Evolutionary conservation across 768 basidiomycete species (phyloP), one percentile per base, ranked within the genome.

Genomic region (Cystoderma amianthinum): DNA sequence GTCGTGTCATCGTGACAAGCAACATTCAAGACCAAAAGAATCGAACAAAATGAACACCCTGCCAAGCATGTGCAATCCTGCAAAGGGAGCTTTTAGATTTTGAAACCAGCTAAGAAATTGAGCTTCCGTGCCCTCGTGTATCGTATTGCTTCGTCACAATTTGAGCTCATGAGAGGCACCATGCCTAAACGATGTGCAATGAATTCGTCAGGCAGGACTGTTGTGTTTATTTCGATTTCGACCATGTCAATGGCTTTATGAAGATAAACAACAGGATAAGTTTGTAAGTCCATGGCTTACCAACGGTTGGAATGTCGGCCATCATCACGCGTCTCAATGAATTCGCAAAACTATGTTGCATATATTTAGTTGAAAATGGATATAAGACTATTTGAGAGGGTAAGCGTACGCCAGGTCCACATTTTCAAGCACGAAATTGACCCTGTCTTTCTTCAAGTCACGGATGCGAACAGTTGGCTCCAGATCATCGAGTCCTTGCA

Each of bases 161-260:
- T 88, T 28, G 80, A 69, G 61, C 90, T 94, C 38, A 84, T 70
- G 17, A 99, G 69, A 5, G 96, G 96, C 20, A 99, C 73, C 79
- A 96, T 85, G 17, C 96, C 96, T 21, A 99, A 71, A 38, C 96
- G 80, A 61, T 99, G 96, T 0, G 93, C 90, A 46, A 99, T 85
- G 66, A 93, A 96, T 65, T 99, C 96, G 63, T 99, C 96, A 2
- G 94, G 90, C 16, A 99, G 66, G 3, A 96, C 94, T 2, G 89
- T 82, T 3, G 91, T 92, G 60, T 99, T 99, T 42, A 75, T 76
- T 44, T 85, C 77, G 48, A 98, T 85, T 61, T 92, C 87, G 9
- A 98, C 95, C 64, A 95, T 84, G 67, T 99, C 96, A 48, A 99
- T 98, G 24, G 94, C 96, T 97, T 54, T 16, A 48, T 28, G 13